Evolutionary conservation across 768 basidiomycete genomes (phyloP).

Genomic region (Clitopilus hobsonii): DNA sequence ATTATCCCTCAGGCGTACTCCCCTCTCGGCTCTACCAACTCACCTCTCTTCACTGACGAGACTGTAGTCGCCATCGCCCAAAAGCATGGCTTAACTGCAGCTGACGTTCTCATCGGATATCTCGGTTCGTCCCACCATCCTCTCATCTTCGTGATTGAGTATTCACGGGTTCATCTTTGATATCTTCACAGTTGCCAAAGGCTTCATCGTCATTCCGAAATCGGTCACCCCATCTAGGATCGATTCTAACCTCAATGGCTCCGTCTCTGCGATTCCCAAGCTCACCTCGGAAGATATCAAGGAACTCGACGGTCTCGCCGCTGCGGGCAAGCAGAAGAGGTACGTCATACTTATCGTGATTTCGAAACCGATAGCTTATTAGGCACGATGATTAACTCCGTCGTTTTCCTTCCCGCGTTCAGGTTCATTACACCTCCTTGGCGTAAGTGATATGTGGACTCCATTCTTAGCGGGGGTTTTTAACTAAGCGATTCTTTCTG

Average conservation of each 20-base stretch:
- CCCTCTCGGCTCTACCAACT: conserved; percentile 67
- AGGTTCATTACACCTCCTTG: conserved; percentile 64
- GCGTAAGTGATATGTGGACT: conserved; percentile 42
- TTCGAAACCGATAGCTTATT: too few relatives aligned
- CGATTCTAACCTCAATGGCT: conserved; percentile 49
- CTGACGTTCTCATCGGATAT: conserved; percentile 61
- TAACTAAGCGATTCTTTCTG: conserved; percentile 2
- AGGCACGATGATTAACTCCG: not conserved
- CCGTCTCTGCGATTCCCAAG: conserved; percentile 39
- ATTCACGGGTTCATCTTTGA: too few relatives aligned
- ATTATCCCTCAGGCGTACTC: conserved; percentile 80
- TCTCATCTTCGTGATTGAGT: too few relatives aligned
- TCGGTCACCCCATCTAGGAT: conserved; percentile 73
- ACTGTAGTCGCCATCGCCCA: conserved; percentile 53
- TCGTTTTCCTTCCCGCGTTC: conserved; percentile 4
- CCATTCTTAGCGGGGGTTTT: not conserved
- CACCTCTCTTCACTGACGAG: conserved; percentile 63
- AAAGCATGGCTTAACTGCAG: conserved; percentile 46
- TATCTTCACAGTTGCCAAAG: conserved; percentile 48
- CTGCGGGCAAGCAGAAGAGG: conserved; percentile 63
- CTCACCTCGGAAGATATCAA: conserved; percentile 49
- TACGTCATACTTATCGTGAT: too few relatives aligned
- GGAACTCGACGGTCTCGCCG: conserved; percentile 52
- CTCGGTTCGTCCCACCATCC: conserved; percentile 39
- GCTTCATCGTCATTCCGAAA: conserved; percentile 66